phyloP scores from a whole-genome alignment of 1,284 basidiomycete species.

The Calocybe gambosa region DNA sequence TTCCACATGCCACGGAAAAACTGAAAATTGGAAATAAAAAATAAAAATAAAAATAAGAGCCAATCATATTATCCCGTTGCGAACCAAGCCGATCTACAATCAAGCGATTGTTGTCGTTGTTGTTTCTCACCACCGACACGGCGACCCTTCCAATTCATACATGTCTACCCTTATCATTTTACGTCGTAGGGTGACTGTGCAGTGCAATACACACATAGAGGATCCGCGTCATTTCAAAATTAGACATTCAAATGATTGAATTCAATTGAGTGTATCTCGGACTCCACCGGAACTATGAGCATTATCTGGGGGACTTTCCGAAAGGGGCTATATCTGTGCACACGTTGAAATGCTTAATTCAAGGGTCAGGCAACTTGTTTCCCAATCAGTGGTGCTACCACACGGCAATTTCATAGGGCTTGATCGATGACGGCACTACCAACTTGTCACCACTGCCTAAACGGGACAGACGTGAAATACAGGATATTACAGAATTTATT shows the following conservation, averaged over 20 bases:
- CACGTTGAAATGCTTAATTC: constrained; percentile 12
- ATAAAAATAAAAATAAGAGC: background rate
- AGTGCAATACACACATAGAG: constrained; percentile 1
- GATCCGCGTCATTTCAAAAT: constrained; percentile 3
- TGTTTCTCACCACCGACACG: too few species aligned
- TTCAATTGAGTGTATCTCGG: constrained; percentile 8
- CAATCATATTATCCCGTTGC: background rate
- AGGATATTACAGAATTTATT: constrained; percentile 7
- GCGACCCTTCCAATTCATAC: too few species aligned
- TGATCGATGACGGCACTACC: constrained; percentile 15
- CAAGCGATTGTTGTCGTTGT: too few species aligned
- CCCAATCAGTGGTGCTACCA: constrained; percentile 4
- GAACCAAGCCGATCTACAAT: constrained; percentile 3
- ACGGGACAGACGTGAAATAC: constrained; percentile 8
- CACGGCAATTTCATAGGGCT: constrained; percentile 7
- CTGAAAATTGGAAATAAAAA: constrained; percentile 3
- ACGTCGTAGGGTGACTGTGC: background rate
- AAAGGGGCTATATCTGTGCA: background rate
- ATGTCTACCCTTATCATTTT: background rate
- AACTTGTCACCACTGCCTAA: background rate
- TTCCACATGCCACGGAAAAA: constrained; percentile 7
- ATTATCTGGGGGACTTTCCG: background rate
- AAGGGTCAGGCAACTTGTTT: constrained; percentile 6
- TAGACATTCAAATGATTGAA: background rate
- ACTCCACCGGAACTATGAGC: constrained; percentile 8